Evolutionary conservation across 208 protist species (phyloP), one percentile per base, ranked within the genome.

Genomic region (Crithidia acanthocephali): DNA sequence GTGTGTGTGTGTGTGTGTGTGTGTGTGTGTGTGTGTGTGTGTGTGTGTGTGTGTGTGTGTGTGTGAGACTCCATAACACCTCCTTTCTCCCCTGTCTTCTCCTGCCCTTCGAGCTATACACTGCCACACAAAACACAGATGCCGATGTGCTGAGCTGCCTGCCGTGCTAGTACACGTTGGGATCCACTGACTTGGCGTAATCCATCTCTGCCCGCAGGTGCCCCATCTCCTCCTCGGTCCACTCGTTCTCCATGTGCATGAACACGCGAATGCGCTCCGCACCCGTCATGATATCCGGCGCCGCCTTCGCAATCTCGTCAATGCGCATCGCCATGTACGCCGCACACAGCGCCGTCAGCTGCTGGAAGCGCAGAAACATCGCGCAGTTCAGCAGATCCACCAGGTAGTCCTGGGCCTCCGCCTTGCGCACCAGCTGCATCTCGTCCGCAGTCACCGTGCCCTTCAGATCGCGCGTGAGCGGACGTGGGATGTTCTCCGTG

Each of bases 171-270:
- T 87, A 91, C 60, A 76, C 86, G 37, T 79, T 67, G 0, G 79
- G 81, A 62, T 90, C 82, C 20, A 86, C 62, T n/a, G 79, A 50
- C 69, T 90, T 86, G 10, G 83, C 86, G 62, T 93, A 91, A 22
- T 74, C 75, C 90, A 95, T 93, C 74, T 95, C 90, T 52, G 74
- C 53, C 35, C 59, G 28, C 35, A 95, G 79, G 57, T 88, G 79
- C 22, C 44, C 68, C 79, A 83, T 90, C 70, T 93, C 90, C 61
- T 91, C 87, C 50, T 56, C 61, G 18, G 80, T 93, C 87, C 87
- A 95, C 50, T 90, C 86, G 67, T 95, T 95, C 62, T 85, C 79
- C 59, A 91, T 80, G 28, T 82, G 77, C 28, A 90, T 60, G 40
- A 87, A 92, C 25, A 74, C 30, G 11, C 87, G 81, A 11, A 95